Evolutionary conservation across 2,329 filamentous ascomycete species (phyloP).

Genomic region (Sporothrix mexicana): DNA sequence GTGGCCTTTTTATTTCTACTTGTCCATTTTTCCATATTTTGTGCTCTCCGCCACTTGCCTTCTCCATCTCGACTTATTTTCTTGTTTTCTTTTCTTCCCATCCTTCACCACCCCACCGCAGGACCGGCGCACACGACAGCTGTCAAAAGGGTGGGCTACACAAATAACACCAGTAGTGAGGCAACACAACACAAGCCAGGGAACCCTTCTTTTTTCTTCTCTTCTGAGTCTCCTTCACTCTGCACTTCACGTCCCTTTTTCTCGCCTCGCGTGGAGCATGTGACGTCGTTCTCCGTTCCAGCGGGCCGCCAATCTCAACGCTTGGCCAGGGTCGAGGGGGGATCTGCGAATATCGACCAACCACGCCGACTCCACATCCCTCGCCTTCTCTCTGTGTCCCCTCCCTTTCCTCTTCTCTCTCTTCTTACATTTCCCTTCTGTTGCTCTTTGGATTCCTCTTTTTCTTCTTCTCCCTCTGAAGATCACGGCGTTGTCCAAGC

Average conservation of each 20-base stretch:
- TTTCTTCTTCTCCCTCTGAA: conserved; percentile 15
- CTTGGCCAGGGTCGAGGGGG: neutral
- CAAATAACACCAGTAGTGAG: neutral
- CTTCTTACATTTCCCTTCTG: neutral
- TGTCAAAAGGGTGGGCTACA: conserved; percentile 14
- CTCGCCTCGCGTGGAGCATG: conserved; percentile 29
- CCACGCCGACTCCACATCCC: too few species aligned
- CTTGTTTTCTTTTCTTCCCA: conserved; percentile 6
- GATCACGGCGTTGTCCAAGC: conserved; percentile 17
- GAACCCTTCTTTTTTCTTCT: neutral
- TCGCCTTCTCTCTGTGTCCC: neutral
- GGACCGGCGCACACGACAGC: conserved; percentile 20
- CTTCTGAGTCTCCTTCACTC: neutral
- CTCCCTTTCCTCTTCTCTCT: conserved; percentile 12
- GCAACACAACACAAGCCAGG: too few species aligned
- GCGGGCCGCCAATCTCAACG: conserved; percentile 31
- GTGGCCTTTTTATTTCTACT: neutral
- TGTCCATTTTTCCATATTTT: conserved; percentile 14
- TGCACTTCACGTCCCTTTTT: conserved; percentile 13
- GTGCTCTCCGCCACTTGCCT: neutral
- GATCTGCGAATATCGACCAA: conserved; percentile 26
- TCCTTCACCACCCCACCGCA: neutral
- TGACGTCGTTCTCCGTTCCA: conserved; percentile 36
- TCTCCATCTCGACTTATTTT: neutral
- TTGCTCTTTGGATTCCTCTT: too few species aligned